Evolutionary conservation across 768 basidiomycete species (phyloP), one percentile per base, ranked within the genome.

Genomic region (Rhodotorula kratochvilovae): DNA sequence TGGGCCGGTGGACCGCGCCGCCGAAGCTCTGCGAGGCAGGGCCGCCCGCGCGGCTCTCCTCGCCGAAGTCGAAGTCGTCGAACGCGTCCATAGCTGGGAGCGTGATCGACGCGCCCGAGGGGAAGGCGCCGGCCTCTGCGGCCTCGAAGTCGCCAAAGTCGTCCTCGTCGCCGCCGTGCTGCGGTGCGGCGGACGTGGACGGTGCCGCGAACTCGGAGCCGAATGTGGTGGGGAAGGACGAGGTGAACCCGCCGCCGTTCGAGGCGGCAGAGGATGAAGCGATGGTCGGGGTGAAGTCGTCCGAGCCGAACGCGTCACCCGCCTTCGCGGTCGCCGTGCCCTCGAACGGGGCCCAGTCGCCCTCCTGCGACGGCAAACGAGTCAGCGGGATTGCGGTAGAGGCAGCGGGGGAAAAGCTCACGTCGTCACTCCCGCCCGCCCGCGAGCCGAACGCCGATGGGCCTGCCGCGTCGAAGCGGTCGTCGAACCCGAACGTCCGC

Each of bases 401-500:
- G 17, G 8, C 23, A n/a, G 43, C 23, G 54, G 16, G n/a, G 13
- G 33, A 0, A 31, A 42, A 39, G 39, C 73, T 27, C 35, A 74
- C 72, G 2, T 70, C 72, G 35, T 67, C 64, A 35, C 55, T 67
- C n/a, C 43, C 58, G 2, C 60, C 33, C 1, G 48, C 57, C 3
- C 45, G 31, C 1, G 63, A 43, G 12, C 66, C 51, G 63, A 74
- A 71, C 0, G 68, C 59, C 0, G 64, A 57, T 21, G 68, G 39
- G 0, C 56, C 67, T 0, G 56, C 60, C 16, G 48, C 63, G 39
- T 71, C 76, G 43, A 75, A 76, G 27, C 64, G 65, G 50, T 76
- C 76, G 55, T 77, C 74, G 36, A 77, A 77, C 35, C 72, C 74
- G 50, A 74, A 77, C 31, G 64, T 36, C n/a, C 61, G 61, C 2